Evolutionary conservation across 139 green algal genomes (phyloP).

Genomic region (Zygnema cylindricum): DNA sequence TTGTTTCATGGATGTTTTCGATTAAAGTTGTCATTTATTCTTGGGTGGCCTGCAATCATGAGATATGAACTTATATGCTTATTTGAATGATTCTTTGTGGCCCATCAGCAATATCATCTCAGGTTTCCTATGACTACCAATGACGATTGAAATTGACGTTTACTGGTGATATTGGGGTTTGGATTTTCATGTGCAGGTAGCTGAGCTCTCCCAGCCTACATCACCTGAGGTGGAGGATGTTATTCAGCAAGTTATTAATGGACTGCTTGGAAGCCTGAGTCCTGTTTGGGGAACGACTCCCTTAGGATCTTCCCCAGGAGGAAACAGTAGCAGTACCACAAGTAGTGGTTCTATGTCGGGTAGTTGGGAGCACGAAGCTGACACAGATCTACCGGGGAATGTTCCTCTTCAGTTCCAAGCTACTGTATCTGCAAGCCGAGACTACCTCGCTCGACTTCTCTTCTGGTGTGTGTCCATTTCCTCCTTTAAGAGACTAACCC

Average conservation of each 20-base stretch:
- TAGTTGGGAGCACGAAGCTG: background rate
- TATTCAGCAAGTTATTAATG: conserved; percentile 14
- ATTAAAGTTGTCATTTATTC: too few relatives aligned
- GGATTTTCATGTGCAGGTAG: background rate
- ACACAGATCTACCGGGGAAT: background rate
- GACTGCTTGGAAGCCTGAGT: conserved; percentile 2
- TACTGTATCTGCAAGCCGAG: background rate
- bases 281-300: background rate
- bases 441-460: conserved; percentile 12
- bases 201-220: conserved; percentile 2
- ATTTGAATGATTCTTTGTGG: too few relatives aligned
- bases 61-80: too few relatives aligned
- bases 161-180: too few relatives aligned
- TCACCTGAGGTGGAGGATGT: conserved; percentile 3
- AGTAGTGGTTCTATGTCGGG: background rate
- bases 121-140: too few relatives aligned
- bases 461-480: background rate
- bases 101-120: too few relatives aligned
- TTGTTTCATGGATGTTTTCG: too few relatives aligned
- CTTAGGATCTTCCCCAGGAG: background rate
- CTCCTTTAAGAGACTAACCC: background rate
- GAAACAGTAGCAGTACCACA: background rate
- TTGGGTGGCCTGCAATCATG: too few relatives aligned
- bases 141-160: too few relatives aligned
- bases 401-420: conserved; percentile 14